A percentile compares a stretch with the other conserved stretches of the same genome.
Evolutionary conservation across 2,329 filamentous ascomycete genomes (phyloP).

Genomic region (Diaporthe batatas): DNA sequence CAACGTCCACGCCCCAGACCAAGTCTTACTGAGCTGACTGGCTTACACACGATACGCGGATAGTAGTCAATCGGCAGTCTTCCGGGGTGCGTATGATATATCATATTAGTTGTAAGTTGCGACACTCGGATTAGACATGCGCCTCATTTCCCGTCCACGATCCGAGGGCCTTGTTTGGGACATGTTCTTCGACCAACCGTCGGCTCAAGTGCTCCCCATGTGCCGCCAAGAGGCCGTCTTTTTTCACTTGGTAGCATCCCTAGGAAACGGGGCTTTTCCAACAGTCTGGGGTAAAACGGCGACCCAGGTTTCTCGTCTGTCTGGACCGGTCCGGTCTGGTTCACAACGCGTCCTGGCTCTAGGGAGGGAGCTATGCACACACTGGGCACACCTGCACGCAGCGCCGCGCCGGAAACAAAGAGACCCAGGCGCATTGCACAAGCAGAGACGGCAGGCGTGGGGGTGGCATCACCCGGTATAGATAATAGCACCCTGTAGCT

Average conservation of each 20-base stretch:
- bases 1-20: background rate
- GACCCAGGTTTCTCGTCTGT: background rate
- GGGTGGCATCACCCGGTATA: background rate
- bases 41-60: background rate
- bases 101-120: background rate
- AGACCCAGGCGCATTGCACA: background rate
- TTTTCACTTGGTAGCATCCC: background rate
- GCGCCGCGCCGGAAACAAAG: background rate
- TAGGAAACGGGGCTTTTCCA: background rate
- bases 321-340: background rate
- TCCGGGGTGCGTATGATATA: background rate
- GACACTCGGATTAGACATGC: background rate
- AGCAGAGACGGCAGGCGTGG: background rate
- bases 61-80: constrained; percentile 9
- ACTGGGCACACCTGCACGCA: background rate
- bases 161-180: background rate
- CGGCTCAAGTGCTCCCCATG: background rate
- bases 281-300: constrained; percentile 23
- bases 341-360: background rate
- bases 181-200: background rate
- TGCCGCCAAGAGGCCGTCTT: background rate
- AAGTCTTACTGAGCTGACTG: constrained; percentile 19
- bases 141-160: background rate
- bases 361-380: background rate
- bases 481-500: too few species aligned